Base-by-base conservation (phyloP, 2,329 filamentous ascomycete genomes). In the Penicillium crustosum region DNA sequence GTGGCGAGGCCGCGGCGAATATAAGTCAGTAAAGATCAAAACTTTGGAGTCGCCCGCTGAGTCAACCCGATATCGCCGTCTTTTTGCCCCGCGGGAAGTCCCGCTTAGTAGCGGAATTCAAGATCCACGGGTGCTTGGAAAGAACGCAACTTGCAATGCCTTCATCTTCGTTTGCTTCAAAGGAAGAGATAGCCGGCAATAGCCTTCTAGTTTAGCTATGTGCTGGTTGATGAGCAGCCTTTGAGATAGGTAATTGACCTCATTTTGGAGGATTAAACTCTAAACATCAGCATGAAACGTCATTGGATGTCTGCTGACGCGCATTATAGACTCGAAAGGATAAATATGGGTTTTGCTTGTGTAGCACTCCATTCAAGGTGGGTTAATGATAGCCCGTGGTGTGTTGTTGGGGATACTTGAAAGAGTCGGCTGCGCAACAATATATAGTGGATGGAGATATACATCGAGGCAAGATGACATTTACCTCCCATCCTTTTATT, bases 11-110 rank as follows among this genome's bases (percentile, higher is more conserved):
- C 19, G 36, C 35, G 45, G 51, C 33, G 49, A 51, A 48, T 49
- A 53, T 38, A 48, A 27, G 21, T 49, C 36, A 43, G 53, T 56
- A 36, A 42, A 48, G 44, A 60, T 51, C 35, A 57, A 45, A 50
- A 44, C 42, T n/a, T 44, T 44, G 25, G 23, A 27, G 47, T 62
- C 42, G 49, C 42, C 49, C 54, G 64, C 64, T 67, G 65, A 67
- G 57, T 67, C 65, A 66, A 66, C 61, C 68, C 70, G 69, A 71
- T 70, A 70, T 72, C 70, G 70, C 70, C 54, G 47, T 60, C 53
- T 58, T 61, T 66, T 66, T 62, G 53, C 55, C 58, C 61, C 61
- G 53, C 65, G 62, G 66, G 58, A 66, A 66, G 21, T 36, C 48
- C 61, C 66, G 64, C 64, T 68, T 68, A 67, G 52, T 52, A 49